Percentiles rank a stretch among this genome's conserved stretches.
Evolutionary conservation across 495 filamentous ascomycete species (phyloP).

Genomic region (Pyronema omphalodes): DNA sequence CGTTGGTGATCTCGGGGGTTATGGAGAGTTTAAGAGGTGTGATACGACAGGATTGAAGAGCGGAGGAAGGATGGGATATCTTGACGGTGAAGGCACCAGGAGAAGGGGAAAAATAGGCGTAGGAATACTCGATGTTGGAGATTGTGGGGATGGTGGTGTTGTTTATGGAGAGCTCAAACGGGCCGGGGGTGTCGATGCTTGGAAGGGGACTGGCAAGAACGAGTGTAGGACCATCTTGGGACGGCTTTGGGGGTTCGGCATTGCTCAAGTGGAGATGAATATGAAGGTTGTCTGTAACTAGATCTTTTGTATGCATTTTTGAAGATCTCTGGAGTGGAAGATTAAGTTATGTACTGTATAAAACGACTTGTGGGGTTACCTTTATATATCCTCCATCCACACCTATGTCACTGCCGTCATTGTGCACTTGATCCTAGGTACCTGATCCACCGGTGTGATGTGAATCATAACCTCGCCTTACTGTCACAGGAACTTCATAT

Average conservation of each 20-base stretch:
- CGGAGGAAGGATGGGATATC: not conserved
- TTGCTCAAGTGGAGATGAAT: too few relatives aligned
- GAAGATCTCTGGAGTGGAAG: too few relatives aligned
- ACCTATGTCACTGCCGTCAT: too few relatives aligned
- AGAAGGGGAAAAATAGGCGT: not conserved
- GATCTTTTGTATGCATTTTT: too few relatives aligned
- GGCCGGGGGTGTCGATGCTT: not conserved
- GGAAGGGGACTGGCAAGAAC: not conserved
- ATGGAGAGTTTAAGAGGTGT: not conserved
- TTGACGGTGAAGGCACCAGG: not conserved
- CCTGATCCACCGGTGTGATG: too few relatives aligned
- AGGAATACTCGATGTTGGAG: slow-evolving; percentile 1
- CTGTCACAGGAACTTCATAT: too few relatives aligned
- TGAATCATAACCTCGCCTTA: too few relatives aligned
- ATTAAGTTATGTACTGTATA: too few relatives aligned
- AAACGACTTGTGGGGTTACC: too few relatives aligned
- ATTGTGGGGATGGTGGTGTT: not conserved
- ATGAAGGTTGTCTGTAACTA: too few relatives aligned
- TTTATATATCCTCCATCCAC: too few relatives aligned
- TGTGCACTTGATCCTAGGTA: too few relatives aligned
- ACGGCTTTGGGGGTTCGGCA: not conserved
- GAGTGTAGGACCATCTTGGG: not conserved
- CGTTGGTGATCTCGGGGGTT: not conserved
- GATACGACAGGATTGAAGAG: not conserved
- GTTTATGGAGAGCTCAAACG: not conserved